Conservation (phyloP, 345 rosid genomes). For the Pugionium cornutum region DNA sequence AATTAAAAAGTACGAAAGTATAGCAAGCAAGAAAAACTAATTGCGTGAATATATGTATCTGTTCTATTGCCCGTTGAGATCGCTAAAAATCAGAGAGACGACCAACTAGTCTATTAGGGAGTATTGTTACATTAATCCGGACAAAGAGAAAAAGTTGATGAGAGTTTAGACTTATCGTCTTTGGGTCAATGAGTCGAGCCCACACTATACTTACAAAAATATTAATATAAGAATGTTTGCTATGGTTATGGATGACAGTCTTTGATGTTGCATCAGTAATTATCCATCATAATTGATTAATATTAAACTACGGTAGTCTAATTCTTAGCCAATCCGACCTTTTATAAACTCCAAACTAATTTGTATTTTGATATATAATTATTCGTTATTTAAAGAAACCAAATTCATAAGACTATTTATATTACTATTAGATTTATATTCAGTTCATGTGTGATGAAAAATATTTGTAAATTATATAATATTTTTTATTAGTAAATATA, state of each 20-base stretch:
- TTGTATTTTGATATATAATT: too few relatives aligned
- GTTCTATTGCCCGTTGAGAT: background rate
- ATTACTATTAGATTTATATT: too few relatives aligned
- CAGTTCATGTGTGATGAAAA: too few relatives aligned
- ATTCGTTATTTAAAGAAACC: too few relatives aligned
- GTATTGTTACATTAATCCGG: conserved; percentile 30
- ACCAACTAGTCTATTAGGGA: conserved; percentile 29
- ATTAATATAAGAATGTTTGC: background rate
- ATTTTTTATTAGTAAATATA: too few relatives aligned
- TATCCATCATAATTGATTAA: conserved; percentile 7
- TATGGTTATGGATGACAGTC: conserved; percentile 2
- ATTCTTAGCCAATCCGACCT: too few relatives aligned
- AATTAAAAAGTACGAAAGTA: background rate
- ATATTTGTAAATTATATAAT: too few relatives aligned
- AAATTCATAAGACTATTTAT: too few relatives aligned
- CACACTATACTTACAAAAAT: background rate
- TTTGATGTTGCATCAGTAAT: conserved; percentile 17
- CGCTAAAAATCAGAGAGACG: conserved; percentile 5
- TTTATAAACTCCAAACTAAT: too few relatives aligned
- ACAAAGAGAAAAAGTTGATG: conserved; percentile 32
- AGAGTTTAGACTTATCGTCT: conserved; percentile 29
- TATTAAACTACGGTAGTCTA: too few relatives aligned
- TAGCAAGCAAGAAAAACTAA: background rate
- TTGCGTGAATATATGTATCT: conserved; percentile 5
- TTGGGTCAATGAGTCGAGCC: conserved; percentile 27